phyloP scores from a whole-genome alignment of 2,329 filamentous ascomycete genomes.

The Diplodia sapinea region DNA sequence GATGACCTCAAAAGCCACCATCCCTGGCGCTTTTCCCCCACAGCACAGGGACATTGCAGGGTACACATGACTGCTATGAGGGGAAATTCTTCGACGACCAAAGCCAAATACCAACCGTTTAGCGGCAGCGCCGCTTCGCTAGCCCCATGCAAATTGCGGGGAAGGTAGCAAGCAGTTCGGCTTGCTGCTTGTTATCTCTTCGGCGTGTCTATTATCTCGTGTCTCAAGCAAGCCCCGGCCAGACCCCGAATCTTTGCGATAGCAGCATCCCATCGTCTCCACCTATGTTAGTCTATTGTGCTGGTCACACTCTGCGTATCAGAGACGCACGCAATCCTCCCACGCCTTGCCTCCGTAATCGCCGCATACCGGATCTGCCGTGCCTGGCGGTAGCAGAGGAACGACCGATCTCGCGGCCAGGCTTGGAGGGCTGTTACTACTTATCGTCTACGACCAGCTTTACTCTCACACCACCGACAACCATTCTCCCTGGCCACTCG shows the following conservation, averaged over 20 bases:
- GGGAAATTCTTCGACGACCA: neutral
- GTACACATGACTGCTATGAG: neutral
- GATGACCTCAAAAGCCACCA: neutral
- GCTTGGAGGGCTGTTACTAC: neutral
- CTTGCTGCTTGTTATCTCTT: constrained; percentile 11
- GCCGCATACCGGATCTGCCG: neutral
- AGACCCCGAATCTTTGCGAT: neutral
- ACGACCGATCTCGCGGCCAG: neutral
- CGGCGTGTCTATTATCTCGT: constrained; percentile 2
- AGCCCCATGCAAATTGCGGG: neutral
- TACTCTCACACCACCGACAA: neutral
- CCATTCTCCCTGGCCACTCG: neutral
- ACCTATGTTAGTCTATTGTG: constrained; percentile 1
- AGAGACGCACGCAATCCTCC: neutral
- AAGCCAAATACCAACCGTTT: neutral
- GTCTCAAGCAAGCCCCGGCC: neutral
- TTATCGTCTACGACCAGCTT: neutral
- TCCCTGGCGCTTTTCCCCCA: neutral
- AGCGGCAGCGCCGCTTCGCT: neutral
- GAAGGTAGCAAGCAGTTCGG: neutral
- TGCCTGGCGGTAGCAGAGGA: neutral
- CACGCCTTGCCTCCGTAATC: neutral
- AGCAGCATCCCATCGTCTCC: neutral
- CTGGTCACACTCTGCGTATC: constrained; percentile 24
- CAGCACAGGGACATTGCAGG: neutral